Conservation (phyloP, 2,329 filamentous ascomycete species). For the Seiridium unicorne region DNA sequence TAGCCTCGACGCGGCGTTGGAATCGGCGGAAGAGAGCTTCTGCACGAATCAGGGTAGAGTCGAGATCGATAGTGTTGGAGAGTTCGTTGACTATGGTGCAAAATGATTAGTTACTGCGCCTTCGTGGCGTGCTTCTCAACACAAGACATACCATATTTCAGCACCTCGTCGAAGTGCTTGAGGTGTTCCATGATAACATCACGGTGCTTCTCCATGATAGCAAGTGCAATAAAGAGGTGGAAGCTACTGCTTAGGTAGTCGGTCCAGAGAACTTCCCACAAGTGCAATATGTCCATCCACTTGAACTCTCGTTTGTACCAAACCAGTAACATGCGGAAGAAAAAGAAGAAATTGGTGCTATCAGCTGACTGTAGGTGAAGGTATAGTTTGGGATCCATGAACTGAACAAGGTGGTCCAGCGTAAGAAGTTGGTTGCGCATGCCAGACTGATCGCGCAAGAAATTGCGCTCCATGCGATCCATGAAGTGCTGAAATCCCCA, state of each 20-base stretch:
- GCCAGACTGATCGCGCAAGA: constrained; percentile 90
- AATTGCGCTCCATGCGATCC: constrained; percentile 97
- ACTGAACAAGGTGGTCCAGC: constrained; percentile 90
- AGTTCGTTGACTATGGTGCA: constrained; percentile 78
- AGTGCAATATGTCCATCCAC: constrained; percentile 79
- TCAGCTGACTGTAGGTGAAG: constrained; percentile 85
- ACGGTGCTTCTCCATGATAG: constrained; percentile 93
- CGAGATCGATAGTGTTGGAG: constrained; percentile 86
- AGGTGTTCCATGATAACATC: constrained; percentile 95
- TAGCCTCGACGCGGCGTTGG: constrained; percentile 81
- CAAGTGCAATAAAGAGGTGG: constrained; percentile 89
- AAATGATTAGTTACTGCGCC: not conserved
- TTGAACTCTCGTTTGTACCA: constrained; percentile 99
- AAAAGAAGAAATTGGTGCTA: constrained; percentile 99
- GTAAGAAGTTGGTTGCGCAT: constrained; percentile 92
- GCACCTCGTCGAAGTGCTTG: constrained; percentile 90
- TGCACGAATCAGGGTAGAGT: constrained; percentile 81
- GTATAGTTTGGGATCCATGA: constrained; percentile 95
- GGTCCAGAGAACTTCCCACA: constrained; percentile 96
- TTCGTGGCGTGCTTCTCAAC: too few species aligned
- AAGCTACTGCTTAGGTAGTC: constrained; percentile 87
- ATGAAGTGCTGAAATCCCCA: constrained; percentile 97
- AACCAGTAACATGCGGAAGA: constrained; percentile 97
- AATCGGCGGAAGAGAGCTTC: constrained; percentile 88
- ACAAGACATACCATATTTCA: constrained; percentile 77